phyloP scores from a whole-genome alignment of 495 filamentous ascomycete species.

The Lophiotrema nucula region DNA sequence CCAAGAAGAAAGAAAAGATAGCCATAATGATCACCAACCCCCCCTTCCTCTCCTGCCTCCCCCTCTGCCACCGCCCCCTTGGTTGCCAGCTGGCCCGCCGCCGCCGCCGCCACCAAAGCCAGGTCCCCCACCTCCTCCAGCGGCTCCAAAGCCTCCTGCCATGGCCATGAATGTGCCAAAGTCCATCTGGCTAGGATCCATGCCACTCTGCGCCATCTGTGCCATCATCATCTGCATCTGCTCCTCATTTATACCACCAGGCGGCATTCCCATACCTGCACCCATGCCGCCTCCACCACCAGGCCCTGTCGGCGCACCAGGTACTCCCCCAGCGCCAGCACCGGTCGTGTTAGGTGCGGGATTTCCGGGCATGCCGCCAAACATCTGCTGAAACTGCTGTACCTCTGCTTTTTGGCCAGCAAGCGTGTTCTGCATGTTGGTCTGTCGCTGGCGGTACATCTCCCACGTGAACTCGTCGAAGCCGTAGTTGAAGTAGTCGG shows the following conservation, averaged over 20 bases:
- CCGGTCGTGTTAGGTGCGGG: conserved; percentile 52
- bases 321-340: conserved; percentile 34
- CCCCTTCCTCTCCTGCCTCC: conserved; percentile 35
- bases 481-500: conserved; percentile 98
- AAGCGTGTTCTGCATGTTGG: conserved; percentile 69
- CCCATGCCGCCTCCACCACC: conserved; percentile 21
- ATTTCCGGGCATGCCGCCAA: conserved; percentile 67
- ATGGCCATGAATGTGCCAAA: conserved; percentile 39
- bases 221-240: conserved; percentile 29
- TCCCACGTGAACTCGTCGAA: conserved; percentile 99
- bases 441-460: conserved; percentile 87
- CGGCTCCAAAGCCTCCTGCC: conserved; percentile 14
- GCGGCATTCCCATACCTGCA: conserved; percentile 48
- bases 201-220: conserved; percentile 60
- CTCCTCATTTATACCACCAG: conserved; percentile 52
- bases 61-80: conserved; percentile 30
- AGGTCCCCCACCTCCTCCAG: conserved; percentile 12
- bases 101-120: conserved; percentile 16
- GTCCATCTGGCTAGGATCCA: conserved; percentile 80
- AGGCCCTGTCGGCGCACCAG: conserved; percentile 5
- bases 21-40: neutral
- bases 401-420: conserved; percentile 78
- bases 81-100: conserved; percentile 20
- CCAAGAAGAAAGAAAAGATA: neutral
- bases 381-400: conserved; percentile 84